These are phyloP conservation scores for Mycosarcoma mackinlayi DNA, from an alignment of 1,284 basidiomycete species.

Conservation along the genomic window DNA sequence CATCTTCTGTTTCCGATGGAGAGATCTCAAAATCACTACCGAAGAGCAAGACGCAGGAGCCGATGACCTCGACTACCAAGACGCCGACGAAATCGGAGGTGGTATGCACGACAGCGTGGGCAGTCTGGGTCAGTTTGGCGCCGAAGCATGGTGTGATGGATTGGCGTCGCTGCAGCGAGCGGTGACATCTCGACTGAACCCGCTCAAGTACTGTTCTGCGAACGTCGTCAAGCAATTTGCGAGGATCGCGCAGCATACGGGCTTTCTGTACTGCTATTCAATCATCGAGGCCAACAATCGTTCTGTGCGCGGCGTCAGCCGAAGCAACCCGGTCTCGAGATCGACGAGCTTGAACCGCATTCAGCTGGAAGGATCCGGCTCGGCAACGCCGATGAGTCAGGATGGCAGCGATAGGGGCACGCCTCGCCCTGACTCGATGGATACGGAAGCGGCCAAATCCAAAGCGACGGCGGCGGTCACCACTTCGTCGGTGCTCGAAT, in stretches of 20 bases:
- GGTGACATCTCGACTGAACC: constrained; percentile 86
- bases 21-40: constrained; percentile 77
- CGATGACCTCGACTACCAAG: constrained; percentile 35
- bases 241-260: constrained; percentile 87
- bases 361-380: constrained; percentile 20
- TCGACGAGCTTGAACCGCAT: constrained; percentile 36
- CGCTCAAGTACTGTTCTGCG: constrained; percentile 78
- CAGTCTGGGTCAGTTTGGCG: constrained; percentile 32
- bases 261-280: constrained; percentile 94
- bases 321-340: constrained; percentile 30
- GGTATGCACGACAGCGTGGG: constrained; percentile 48
- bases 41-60: constrained; percentile 72
- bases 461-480: constrained; percentile 18
- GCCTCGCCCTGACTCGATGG: constrained; percentile 11
- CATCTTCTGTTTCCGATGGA: constrained; percentile 98
- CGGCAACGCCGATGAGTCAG: constrained; percentile 37
- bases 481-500: constrained; percentile 75
- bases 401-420: constrained; percentile 38
- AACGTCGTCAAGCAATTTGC: constrained; percentile 95
- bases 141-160: constrained; percentile 79
- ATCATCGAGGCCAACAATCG: constrained; percentile 83
- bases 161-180: constrained; percentile 83
- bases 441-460: constrained; percentile 9
- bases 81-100: constrained; percentile 43
- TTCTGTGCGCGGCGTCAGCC: constrained; percentile 19